Base-by-base conservation (phyloP, 2,329 filamentous ascomycete genomes). In the Cladosporium cucumerinum region DNA sequence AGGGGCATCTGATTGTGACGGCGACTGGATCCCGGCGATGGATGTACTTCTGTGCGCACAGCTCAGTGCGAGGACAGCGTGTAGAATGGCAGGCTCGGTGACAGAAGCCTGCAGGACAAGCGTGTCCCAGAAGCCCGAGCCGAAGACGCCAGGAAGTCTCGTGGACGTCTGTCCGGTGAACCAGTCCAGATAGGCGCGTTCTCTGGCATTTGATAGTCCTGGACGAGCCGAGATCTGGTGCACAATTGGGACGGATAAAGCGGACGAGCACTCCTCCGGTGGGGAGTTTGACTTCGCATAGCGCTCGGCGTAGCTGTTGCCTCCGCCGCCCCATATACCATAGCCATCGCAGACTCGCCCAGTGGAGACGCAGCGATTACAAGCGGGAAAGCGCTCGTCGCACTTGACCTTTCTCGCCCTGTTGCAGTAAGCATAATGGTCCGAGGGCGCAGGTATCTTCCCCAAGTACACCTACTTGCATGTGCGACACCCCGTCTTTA, bases 271-370 rank as follows among this genome's bases (percentile, higher is more conserved):
- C 43, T 69, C 63, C 60, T 66, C 58, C 39, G 67, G 25, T 6
- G 39, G 46, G 3, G 65, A 67, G 43, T 69, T 74, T 46, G 60
- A 39, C 43, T 62, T 62, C 16, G 60, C 60, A 48, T 62, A 62
- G 23, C 60, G 48, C 36, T 62, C 60, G 14, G 32, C 60, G 46
- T 62, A 62, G 34, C 60, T 55, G 14, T 62, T 62, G 3, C 77
- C 76, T 11, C 74, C 76, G 4, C 77, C 76, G 26, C 78, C 77
- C 77, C 77, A 78, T 48, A 81, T 72, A 66, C 77, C 82, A 66
- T 81, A 81, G 16, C 80, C 79, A 59, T 81, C 78, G 64, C 78
- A 79, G 52, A 72, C 72, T 5, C 77, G 73, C 10, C 76, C 76
- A 1, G 77, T 78, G 6, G 68, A 74, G 6, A 68, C 65, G 65